phyloP scores from a whole-genome alignment of 2,329 filamentous ascomycete species.

The Chrysoporthe deuterocubensis region DNA sequence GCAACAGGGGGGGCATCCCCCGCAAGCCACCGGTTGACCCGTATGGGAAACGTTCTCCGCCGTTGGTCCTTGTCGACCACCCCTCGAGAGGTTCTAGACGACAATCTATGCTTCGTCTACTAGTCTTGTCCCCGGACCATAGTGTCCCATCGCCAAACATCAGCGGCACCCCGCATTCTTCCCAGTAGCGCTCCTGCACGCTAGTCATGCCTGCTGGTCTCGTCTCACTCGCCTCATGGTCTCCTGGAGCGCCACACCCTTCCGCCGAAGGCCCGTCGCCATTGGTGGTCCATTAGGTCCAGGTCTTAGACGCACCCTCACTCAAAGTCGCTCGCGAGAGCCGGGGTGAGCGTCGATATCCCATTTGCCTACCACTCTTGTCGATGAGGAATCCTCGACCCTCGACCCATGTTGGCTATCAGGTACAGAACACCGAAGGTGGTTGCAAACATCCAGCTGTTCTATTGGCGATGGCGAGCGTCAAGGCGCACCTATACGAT shows the following conservation, averaged over 20 bases:
- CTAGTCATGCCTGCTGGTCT: background rate
- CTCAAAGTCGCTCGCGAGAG: background rate
- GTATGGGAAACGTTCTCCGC: background rate
- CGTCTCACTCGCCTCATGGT: background rate
- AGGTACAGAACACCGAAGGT: constrained; percentile 10
- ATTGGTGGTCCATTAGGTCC: background rate
- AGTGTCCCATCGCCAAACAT: background rate
- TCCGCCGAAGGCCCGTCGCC: background rate
- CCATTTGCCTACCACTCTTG: background rate
- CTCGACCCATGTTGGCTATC: background rate
- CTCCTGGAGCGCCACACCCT: background rate
- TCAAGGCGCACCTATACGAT: background rate
- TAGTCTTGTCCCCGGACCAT: background rate
- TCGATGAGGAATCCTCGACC: background rate
- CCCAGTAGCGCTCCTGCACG: background rate
- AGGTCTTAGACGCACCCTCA: background rate
- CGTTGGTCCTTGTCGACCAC: background rate
- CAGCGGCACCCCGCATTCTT: background rate
- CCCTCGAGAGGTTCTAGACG: background rate
- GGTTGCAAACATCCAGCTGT: background rate
- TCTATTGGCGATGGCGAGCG: background rate
- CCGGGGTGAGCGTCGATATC: background rate
- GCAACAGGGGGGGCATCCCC: background rate
- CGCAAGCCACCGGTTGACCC: background rate
- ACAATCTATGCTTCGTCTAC: background rate